These are phyloP conservation scores for Neopestalotiopsis sp. DNA, from an alignment of 2,329 filamentous ascomycete genomes.

Conservation along the genomic window DNA sequence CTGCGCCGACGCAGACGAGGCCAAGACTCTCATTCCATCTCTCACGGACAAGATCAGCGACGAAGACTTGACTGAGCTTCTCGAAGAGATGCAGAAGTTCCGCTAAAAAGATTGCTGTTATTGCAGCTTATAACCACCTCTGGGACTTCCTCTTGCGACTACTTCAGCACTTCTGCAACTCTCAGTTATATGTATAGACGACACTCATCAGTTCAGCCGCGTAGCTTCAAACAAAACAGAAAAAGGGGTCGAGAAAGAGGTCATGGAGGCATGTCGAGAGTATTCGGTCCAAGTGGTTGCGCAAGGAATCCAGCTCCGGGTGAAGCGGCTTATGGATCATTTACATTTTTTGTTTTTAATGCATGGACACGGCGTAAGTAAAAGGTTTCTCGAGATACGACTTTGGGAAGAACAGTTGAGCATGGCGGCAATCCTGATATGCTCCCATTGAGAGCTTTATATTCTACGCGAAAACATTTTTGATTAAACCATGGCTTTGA, in stretches of 20 bases:
- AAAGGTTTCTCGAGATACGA: background rate
- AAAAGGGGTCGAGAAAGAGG: background rate
- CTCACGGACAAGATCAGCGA: constrained; percentile 89
- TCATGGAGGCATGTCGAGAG: background rate
- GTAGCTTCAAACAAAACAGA: background rate
- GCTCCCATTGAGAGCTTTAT: constrained; percentile 26
- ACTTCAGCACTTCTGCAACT: background rate
- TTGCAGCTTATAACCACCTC: background rate
- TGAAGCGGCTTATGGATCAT: background rate
- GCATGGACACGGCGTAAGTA: constrained; percentile 17
- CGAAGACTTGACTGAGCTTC: constrained; percentile 82
- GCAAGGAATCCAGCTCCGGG: constrained; percentile 11
- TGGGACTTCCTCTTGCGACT: background rate
- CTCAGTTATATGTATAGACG: background rate
- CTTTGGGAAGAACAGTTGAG: constrained; percentile 13
- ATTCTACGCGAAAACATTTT: constrained; percentile 29
- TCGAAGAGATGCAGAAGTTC: constrained; percentile 90
- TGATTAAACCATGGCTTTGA: background rate
- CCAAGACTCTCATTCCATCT: constrained; percentile 92
- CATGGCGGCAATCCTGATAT: constrained; percentile 20
- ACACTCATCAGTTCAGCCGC: background rate
- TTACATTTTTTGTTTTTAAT: constrained; percentile 8
- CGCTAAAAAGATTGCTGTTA: background rate
- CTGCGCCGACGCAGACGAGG: constrained; percentile 92
- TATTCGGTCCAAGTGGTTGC: constrained; percentile 10